These are phyloP conservation scores for Isatis tinctoria DNA, from an alignment of 345 rosid species.

Conservation along the genomic window DNA sequence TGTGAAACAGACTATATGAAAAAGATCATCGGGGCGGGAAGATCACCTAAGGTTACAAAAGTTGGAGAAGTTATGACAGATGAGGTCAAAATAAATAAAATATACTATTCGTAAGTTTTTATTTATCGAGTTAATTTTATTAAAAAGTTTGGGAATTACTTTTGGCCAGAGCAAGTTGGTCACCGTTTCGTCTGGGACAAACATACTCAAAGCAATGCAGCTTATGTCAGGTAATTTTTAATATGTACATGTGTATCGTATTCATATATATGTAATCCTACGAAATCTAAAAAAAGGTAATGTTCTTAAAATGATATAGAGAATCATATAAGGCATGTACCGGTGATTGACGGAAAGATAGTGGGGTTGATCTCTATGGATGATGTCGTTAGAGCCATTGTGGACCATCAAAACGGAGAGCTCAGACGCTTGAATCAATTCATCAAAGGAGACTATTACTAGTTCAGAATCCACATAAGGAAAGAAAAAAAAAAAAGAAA, in stretches of 20 bases:
- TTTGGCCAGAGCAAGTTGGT: conserved; percentile 54
- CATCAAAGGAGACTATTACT: conserved; percentile 76
- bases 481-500: too few relatives aligned
- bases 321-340: conserved; percentile 68
- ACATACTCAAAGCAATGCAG: conserved; percentile 73
- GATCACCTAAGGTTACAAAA: conserved; percentile 61
- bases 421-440: conserved; percentile 69
- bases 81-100: conserved; percentile 43
- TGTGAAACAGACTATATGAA: conserved; percentile 56
- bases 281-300: not conserved
- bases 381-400: conserved; percentile 71
- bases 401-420: conserved; percentile 84
- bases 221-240: conserved; percentile 72
- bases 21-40: conserved; percentile 64
- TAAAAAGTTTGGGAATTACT: not conserved
- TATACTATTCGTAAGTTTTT: not conserved
- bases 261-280: not conserved
- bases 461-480: not conserved
- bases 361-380: conserved; percentile 83
- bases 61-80: conserved; percentile 84
- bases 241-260: not conserved
- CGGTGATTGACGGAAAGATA: conserved; percentile 76
- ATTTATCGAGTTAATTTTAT: not conserved
- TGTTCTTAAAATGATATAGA: conserved; percentile 40
- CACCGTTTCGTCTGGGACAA: conserved; percentile 66